Percentiles rank a stretch among this genome's conserved stretches.
Evolutionary conservation across 495 filamentous ascomycete species (phyloP).

Genomic region (Penicillium macrosclerotiorum): DNA sequence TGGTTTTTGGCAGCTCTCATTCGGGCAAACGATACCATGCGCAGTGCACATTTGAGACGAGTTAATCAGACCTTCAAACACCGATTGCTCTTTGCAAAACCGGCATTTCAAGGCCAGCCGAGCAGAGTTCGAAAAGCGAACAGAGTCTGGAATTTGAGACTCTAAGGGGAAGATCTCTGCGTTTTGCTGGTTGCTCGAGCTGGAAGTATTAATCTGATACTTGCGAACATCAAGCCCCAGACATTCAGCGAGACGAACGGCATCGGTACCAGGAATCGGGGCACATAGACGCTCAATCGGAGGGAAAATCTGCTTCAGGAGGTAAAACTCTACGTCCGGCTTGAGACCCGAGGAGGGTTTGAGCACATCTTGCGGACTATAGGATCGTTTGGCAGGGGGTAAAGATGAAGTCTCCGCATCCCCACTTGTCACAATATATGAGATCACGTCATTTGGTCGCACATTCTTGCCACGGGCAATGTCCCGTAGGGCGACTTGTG

Average conservation of each 20-base stretch:
- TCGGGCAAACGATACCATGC: constrained; percentile 71
- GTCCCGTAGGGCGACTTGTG: constrained; percentile 88
- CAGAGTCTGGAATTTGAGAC: constrained; percentile 82
- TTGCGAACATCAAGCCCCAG: constrained; percentile 87
- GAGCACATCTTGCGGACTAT: constrained; percentile 79
- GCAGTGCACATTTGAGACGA: constrained; percentile 60
- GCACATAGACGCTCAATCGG: constrained; percentile 97
- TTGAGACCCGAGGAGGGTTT: constrained; percentile 70
- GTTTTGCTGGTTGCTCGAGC: constrained; percentile 51
- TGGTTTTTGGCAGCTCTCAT: constrained; percentile 54
- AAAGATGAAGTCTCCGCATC: constrained; percentile 64
- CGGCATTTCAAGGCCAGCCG: constrained; percentile 78
- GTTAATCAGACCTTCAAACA: constrained; percentile 69
- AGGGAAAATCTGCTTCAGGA: constrained; percentile 97
- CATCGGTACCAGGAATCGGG: constrained; percentile 88
- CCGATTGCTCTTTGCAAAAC: constrained; percentile 65
- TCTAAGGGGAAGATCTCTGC: constrained; percentile 77
- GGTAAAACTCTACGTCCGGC: constrained; percentile 92
- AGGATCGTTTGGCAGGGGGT: constrained; percentile 79
- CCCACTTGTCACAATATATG: constrained; percentile 86
- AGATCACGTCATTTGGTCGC: constrained; percentile 91
- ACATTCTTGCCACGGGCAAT: constrained; percentile 83
- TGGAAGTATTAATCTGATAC: constrained; percentile 69
- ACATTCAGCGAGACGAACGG: constrained; percentile 83
- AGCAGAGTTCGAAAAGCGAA: constrained; percentile 76